Evolutionary conservation across 176 grass and related monocot species (phyloP).

Genomic region (Leersia perrieri): DNA sequence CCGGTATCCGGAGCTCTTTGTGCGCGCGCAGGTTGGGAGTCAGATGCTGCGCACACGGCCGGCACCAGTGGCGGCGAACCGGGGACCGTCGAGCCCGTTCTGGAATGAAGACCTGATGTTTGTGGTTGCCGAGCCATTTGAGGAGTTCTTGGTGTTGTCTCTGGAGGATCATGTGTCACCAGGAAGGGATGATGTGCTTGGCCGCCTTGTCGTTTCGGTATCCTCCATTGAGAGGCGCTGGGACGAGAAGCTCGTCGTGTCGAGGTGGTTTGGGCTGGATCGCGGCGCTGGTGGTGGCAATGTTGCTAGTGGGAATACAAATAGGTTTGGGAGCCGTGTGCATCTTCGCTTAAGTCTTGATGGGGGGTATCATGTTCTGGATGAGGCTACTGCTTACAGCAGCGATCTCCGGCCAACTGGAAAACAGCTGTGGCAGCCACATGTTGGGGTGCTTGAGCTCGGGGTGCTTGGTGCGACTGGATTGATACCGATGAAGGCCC

Average conservation of each 20-base stretch:
- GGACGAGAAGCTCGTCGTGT: slow-evolving; percentile 78
- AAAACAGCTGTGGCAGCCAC: slow-evolving; percentile 73
- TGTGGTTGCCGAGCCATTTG: slow-evolving; percentile 87
- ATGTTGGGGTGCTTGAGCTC: slow-evolving; percentile 76
- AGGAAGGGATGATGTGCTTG: slow-evolving; percentile 65
- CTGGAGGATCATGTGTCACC: slow-evolving; percentile 68
- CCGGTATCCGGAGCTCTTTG: slow-evolving; percentile 69
- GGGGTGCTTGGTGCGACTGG: slow-evolving; percentile 75
- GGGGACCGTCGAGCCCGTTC: slow-evolving; percentile 58
- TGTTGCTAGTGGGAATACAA: neutral
- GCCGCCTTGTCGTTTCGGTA: slow-evolving; percentile 61
- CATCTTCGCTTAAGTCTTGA: slow-evolving; percentile 81
- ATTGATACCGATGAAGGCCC: slow-evolving; percentile 64
- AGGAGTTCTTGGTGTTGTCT: slow-evolving; percentile 66
- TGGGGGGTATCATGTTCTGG: slow-evolving; percentile 86
- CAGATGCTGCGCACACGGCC: slow-evolving; percentile 66
- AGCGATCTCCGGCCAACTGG: slow-evolving; percentile 73
- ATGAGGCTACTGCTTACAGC: slow-evolving; percentile 76
- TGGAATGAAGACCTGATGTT: slow-evolving; percentile 95
- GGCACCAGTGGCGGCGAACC: slow-evolving; percentile 29
- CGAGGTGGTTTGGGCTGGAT: slow-evolving; percentile 68
- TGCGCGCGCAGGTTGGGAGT: slow-evolving; percentile 66
- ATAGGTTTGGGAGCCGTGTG: slow-evolving; percentile 65
- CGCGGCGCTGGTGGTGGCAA: slow-evolving; percentile 30
- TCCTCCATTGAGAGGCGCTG: slow-evolving; percentile 62